These are phyloP conservation scores for Thelonectria rubi DNA, from an alignment of 2,329 filamentous ascomycete genomes.

Conservation along the genomic window DNA sequence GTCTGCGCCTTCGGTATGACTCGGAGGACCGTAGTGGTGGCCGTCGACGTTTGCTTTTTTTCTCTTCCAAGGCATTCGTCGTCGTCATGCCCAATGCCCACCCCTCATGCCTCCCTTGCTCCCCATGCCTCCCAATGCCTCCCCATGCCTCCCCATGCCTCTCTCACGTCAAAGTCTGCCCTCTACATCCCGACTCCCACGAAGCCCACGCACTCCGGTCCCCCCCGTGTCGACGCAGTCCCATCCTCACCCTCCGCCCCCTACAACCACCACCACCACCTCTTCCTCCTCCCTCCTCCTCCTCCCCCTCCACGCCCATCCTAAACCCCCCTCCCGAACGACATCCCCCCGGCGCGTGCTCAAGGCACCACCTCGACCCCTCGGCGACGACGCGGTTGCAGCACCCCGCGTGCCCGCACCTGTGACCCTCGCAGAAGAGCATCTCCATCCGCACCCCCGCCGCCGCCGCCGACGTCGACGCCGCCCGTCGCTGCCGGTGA, in stretches of 20 bases:
- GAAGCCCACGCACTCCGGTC: constrained; percentile 1
- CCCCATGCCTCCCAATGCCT: no score
- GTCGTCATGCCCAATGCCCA: constrained; percentile 17
- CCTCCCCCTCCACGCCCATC: constrained; percentile 9
- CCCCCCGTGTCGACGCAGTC: neutral
- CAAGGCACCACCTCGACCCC: constrained; percentile 28
- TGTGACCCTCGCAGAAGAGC: constrained; percentile 35
- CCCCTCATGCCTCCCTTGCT: no score
- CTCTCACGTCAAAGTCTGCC: constrained; percentile 8
- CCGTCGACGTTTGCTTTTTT: neutral
- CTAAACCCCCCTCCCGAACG: constrained; percentile 8
- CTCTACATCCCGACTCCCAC: constrained; percentile 23
- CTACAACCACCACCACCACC: neutral
- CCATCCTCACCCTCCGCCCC: neutral
- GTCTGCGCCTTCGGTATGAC: neutral
- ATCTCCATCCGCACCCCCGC: neutral
- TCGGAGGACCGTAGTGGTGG: neutral
- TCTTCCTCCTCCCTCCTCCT: neutral
- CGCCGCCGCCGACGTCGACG: neutral
- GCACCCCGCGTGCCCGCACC: constrained; percentile 35
- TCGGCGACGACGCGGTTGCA: constrained; percentile 13
- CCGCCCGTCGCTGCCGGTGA: constrained; percentile 20
- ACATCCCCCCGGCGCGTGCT: constrained; percentile 21
- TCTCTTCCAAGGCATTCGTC: neutral
- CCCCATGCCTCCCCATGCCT: constrained; percentile 20